Base-by-base conservation (phyloP, 768 basidiomycete species). In the Boletellus emodensis region DNA sequence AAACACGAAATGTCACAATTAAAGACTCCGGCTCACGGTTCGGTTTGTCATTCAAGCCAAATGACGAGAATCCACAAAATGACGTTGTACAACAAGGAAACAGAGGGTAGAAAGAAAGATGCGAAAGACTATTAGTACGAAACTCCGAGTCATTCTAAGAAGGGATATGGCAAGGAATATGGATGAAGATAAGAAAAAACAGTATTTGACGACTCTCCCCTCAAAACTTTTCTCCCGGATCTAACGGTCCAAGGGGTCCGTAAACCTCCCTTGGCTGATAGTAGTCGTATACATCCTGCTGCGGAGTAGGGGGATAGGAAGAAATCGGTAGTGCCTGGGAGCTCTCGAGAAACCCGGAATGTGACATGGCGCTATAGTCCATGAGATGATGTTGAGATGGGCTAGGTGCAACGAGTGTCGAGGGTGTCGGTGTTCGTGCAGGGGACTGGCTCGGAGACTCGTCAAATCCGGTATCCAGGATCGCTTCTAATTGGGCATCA, bases 391-490 rank as follows among this genome's bases (percentile, higher is more conserved):
- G 66, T n/a, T 63, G 61, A 11, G 66, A 69, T 22, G 57, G 58
- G 58, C 38, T 20, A 42, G 84, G 80, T 18, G 80, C 68, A 2
- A 74, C 68, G 22, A 75, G 74, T 24, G 72, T 68, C 6, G 60
- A 49, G 17, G 49, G 54, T 17, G 52, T 47, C 3, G 67, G 64
- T 11, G 70, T 67, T 34, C 59, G 63, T 44, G 67, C 58, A 22
- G 80, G 79, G 18, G 81, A 76, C 18, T 78, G 78, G 42, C 69
- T 70, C 14, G 81, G 75, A 15, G 81, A 79, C 38, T 74, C 66
- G 51, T 95, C 91, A 66, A 94, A 96, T 6, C 93, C 94, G 53
- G 74, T 74, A 61, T 98, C 90, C 50, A 98, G 75, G 85, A 97
- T 96, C 32, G 91, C 91, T 64, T 93, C 88, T 52, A 98, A 72